phyloP scores from a whole-genome alignment of 2,329 filamentous ascomycete species.

The Coniochaeta sp. region DNA sequence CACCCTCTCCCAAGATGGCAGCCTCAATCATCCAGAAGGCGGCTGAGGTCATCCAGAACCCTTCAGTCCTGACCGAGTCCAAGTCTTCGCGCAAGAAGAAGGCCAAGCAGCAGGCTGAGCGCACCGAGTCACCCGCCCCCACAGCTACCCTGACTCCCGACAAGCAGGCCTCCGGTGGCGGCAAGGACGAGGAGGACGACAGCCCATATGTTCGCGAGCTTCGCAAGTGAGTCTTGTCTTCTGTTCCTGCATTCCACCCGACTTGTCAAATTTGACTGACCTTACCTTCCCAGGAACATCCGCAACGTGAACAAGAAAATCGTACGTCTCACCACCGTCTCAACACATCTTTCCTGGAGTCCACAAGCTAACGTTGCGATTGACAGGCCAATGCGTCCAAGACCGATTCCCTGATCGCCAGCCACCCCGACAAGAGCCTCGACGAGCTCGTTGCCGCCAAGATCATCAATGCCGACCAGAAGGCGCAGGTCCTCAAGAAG shows the following conservation, averaged over 20 bases:
- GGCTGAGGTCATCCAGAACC: slow-evolving; percentile 47
- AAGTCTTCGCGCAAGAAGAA: slow-evolving; percentile 67
- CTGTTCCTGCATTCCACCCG: slow-evolving; percentile 1
- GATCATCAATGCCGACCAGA: slow-evolving; percentile 77
- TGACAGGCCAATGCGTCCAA: slow-evolving; percentile 61
- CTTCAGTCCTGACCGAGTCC: slow-evolving; percentile 52
- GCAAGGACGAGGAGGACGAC: slow-evolving; percentile 55
- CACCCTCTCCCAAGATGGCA: slow-evolving; percentile 44
- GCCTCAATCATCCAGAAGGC: slow-evolving; percentile 51
- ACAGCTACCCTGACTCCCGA: slow-evolving; percentile 40
- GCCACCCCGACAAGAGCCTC: slow-evolving; percentile 63
- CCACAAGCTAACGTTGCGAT: slow-evolving; percentile 5
- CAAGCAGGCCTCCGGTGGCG: slow-evolving; percentile 38
- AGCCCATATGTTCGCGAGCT: slow-evolving; percentile 80
- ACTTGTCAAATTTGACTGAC: slow-evolving; percentile 11
- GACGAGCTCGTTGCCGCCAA: slow-evolving; percentile 65
- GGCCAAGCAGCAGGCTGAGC: slow-evolving; percentile 47
- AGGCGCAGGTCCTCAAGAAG: slow-evolving; percentile 70
- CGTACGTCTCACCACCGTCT: slow-evolving; percentile 43
- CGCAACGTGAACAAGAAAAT: slow-evolving; percentile 94
- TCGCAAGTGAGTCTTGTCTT: slow-evolving; percentile 61
- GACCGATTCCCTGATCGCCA: slow-evolving; percentile 61
- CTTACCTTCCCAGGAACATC: slow-evolving; percentile 58
- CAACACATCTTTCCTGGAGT: neutral
- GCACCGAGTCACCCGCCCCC: slow-evolving; percentile 49